A percentile compares a stretch with the other conserved stretches of the same genome.
phyloP scores from a whole-genome alignment of 768 basidiomycete genomes.

The Phylloporus arenicola region DNA sequence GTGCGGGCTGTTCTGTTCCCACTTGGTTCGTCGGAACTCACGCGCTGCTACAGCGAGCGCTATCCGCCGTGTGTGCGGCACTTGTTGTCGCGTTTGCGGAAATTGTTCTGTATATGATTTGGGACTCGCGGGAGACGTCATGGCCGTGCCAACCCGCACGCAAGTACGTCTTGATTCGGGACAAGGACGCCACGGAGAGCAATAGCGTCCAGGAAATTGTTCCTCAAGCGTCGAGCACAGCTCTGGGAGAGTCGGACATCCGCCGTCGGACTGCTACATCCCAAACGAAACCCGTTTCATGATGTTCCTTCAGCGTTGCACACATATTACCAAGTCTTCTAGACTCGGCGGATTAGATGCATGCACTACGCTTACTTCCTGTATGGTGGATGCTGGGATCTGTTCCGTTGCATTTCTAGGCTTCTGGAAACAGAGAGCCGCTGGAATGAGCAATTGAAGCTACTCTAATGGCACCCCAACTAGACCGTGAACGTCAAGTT shows the following conservation, averaged over 20 bases:
- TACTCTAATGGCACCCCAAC: no score
- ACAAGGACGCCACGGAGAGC: slow-evolving; percentile 7
- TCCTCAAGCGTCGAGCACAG: slow-evolving; percentile 20
- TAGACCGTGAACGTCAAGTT: no score
- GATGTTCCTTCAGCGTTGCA: background rate
- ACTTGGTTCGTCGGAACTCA: slow-evolving; percentile 1
- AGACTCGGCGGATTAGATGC: background rate
- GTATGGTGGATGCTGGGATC: background rate
- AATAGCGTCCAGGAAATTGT: background rate
- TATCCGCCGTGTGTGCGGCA: slow-evolving; percentile 57
- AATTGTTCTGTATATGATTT: slow-evolving; percentile 64
- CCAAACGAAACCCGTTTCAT: background rate
- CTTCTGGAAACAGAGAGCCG: background rate
- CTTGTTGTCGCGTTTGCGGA: slow-evolving; percentile 69
- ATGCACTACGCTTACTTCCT: background rate
- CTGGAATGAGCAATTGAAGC: background rate
- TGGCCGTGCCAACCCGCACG: slow-evolving; percentile 4
- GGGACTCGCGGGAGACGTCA: slow-evolving; percentile 46
- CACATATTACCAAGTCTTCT: background rate
- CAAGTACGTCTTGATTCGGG: background rate
- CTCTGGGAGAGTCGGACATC: slow-evolving; percentile 9
- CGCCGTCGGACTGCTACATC: slow-evolving; percentile 17
- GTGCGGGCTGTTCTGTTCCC: slow-evolving; percentile 33
- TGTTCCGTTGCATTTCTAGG: background rate
- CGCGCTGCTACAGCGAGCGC: slow-evolving; percentile 41